Conservation (phyloP, 768 basidiomycete species). For the Leccinum imitatum region DNA sequence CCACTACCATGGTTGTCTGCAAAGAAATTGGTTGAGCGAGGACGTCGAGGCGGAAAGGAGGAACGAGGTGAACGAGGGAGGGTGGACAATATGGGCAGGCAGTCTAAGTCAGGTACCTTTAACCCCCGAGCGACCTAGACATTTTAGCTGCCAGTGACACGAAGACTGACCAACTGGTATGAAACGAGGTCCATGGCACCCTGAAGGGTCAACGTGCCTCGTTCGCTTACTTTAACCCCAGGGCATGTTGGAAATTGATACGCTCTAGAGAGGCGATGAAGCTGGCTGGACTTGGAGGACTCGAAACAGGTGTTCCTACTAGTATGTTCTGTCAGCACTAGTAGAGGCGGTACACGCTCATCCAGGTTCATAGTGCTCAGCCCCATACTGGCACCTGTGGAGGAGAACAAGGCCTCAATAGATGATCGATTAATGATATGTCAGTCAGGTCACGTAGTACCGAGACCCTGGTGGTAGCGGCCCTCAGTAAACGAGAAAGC, state of each 20-base stretch:
- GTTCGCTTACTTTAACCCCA: not conserved
- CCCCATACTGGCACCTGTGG: not conserved
- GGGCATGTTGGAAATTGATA: not conserved
- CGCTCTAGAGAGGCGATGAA: not conserved
- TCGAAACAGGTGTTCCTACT: not conserved
- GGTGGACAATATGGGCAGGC: not conserved
- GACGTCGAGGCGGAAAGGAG: not conserved
- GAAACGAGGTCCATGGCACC: not conserved
- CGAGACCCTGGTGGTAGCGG: too few relatives aligned
- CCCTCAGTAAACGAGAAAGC: too few relatives aligned
- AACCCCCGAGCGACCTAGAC: not conserved
- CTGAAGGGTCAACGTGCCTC: conserved; percentile 8
- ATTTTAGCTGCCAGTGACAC: not conserved
- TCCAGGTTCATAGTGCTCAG: not conserved
- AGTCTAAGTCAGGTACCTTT: not conserved
- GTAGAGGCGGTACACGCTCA: not conserved
- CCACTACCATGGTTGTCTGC: conserved; percentile 16
- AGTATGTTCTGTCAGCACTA: not conserved
- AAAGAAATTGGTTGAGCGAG: not conserved
- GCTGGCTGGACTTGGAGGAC: not conserved
- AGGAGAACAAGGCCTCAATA: not conserved
- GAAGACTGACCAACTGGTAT: not conserved
- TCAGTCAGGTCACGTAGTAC: too few relatives aligned
- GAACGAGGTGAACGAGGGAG: not conserved
- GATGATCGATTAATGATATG: too few relatives aligned